Evolutionary conservation across 768 basidiomycete genomes (phyloP), one percentile per base, ranked within the genome.

Genomic region (Mycena belliarum): DNA sequence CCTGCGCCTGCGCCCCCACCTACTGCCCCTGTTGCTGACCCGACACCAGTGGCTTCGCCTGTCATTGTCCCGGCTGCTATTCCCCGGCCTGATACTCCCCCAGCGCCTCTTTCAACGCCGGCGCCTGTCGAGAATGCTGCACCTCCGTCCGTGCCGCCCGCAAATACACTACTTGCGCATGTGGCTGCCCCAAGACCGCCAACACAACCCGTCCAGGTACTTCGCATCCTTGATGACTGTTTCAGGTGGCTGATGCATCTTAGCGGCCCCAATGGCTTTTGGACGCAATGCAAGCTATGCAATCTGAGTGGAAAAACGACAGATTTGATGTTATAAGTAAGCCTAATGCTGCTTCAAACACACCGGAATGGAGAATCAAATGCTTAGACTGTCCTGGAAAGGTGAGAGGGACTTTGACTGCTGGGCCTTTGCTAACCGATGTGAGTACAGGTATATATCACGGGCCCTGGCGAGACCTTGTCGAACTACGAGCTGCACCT

Each of bases 311-410:
- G 68, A 86, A 88, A 2, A 82, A 91, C 60, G 95, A 98, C 71
- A 83, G 71, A 57, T 95, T 98, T 64, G 89, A 92, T 63, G 83
- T 90, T 18, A 84, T 91, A 29, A 73, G 84, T 28, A 88, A 84
- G 66, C 74, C 80, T 8, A 76, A 77, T 28, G 76, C 81, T 42
- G 78, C n/a, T n/a, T n/a, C 75, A 14, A 79, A 77, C n/a, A 71
- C 77, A 23, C 81, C 84, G 6, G 94, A 96, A 71, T 98, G 95
- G 95, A 83, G 93, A 18, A 82, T 96, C 68, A 94, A 89, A 71
- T 97, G 94, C 70, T 68, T 86, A 63, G 94, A 97, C 70, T 95
- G 94, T 72, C 94, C 94, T 63, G 93, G 93, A 67, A 96, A 95
- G 82, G 93, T 93, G 59, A n/a, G n/a, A n/a, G 25, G 79, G 68